These are phyloP conservation scores for Hemerocallis citrina DNA, from an alignment of 106 monocot genomes.

Conservation along the genomic window DNA sequence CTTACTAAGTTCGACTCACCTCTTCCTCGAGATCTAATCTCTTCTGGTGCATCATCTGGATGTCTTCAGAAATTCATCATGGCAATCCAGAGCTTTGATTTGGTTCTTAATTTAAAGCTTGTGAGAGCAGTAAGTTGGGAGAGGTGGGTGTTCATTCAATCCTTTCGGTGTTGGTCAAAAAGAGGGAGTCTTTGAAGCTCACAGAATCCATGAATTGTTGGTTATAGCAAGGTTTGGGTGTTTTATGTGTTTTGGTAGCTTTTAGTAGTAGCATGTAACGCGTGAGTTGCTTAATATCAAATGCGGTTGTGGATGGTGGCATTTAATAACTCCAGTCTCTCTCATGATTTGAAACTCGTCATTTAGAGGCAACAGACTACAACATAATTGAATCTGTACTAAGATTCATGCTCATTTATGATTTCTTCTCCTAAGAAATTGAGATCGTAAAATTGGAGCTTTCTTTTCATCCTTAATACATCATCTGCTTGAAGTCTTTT, in stretches of 20 bases:
- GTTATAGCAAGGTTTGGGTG: neutral
- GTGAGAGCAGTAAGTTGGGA: neutral
- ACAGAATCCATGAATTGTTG: slow-evolving; percentile 3
- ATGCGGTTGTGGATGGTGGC: no score
- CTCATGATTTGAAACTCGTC: no score
- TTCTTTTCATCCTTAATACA: no score
- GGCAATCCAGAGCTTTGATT: neutral
- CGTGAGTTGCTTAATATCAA: neutral
- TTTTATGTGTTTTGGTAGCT: neutral
- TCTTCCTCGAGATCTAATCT: slow-evolving; percentile 37
- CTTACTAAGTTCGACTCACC: slow-evolving; percentile 12
- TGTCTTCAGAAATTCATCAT: slow-evolving; percentile 52
- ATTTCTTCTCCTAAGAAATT: no score
- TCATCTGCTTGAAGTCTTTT: no score
- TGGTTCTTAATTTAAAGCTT: neutral
- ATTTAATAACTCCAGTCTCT: no score
- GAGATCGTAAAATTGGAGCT: no score
- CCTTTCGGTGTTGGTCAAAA: neutral
- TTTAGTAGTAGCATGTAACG: neutral
- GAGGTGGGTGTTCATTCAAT: neutral
- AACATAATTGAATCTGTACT: no score
- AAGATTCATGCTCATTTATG: no score
- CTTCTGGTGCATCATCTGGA: slow-evolving; percentile 50
- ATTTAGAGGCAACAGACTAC: no score
- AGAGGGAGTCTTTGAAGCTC: neutral